phyloP scores from a whole-genome alignment of 768 basidiomycete genomes.

The Pisolithus marmoratus region DNA sequence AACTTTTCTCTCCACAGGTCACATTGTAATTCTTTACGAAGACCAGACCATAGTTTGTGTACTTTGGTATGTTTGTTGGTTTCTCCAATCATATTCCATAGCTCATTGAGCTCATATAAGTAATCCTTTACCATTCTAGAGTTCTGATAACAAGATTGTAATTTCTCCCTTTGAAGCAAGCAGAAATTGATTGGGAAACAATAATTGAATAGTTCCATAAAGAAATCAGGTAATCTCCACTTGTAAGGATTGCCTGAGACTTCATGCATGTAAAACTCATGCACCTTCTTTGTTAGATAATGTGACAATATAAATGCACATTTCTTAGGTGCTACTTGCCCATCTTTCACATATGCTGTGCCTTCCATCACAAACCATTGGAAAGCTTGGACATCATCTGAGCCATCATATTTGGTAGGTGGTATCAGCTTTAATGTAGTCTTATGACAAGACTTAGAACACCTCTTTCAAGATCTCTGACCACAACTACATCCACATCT shows the following conservation, averaged over 20 bases:
- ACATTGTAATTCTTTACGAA: conserved; percentile 19
- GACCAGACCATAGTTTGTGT: conserved; percentile 30
- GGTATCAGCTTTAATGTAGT: background rate
- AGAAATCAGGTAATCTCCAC: conserved; percentile 28
- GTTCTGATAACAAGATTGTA: conserved; percentile 19
- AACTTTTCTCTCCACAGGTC: conserved; percentile 11
- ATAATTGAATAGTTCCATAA: conserved; percentile 29
- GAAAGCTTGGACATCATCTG: background rate
- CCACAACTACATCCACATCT: background rate
- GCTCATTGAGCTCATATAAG: conserved; percentile 28
- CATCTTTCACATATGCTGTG: conserved; percentile 12
- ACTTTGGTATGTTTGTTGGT: conserved; percentile 24
- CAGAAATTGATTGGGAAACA: conserved; percentile 29
- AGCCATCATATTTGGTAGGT: background rate
- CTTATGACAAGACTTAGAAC: background rate
- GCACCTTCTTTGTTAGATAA: conserved; percentile 28
- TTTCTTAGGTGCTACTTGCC: conserved; percentile 3
- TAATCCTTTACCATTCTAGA: conserved; percentile 26
- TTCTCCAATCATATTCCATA: conserved; percentile 29
- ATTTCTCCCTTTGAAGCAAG: conserved; percentile 19
- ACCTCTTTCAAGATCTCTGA: background rate
- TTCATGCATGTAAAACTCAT: conserved; percentile 28
- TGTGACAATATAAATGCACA: conserved; percentile 19
- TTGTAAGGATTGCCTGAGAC: conserved; percentile 18
- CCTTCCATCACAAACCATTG: background rate